Percentiles rank a stretch among this genome's conserved stretches.
Conservation (phyloP, 805 yeast genomes). For the Zygosaccharomyces rouxii region DNA sequence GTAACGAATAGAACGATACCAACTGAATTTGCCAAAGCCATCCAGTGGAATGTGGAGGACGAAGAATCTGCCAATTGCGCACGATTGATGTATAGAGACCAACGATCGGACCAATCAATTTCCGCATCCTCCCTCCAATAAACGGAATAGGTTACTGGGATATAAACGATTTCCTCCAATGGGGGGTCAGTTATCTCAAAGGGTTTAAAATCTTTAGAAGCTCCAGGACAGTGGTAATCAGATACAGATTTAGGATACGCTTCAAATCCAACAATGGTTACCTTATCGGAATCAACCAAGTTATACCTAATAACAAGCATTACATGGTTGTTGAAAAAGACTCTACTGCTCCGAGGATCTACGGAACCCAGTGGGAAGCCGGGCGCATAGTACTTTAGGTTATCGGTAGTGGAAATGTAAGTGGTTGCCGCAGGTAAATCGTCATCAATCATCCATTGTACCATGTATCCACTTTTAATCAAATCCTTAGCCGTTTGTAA, state of each 20-base stretch:
- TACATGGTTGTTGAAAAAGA: constrained; percentile 72
- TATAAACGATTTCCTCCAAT: constrained; percentile 35
- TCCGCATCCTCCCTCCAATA: constrained; percentile 81
- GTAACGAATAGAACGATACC: constrained; percentile 60
- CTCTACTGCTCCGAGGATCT: constrained; percentile 44
- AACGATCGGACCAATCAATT: constrained; percentile 61
- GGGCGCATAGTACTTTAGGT: constrained; percentile 69
- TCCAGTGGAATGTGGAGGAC: constrained; percentile 64
- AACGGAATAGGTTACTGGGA: constrained; percentile 81
- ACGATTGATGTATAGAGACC: constrained; percentile 65
- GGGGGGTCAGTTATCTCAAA: constrained; percentile 46
- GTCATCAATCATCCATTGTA: constrained; percentile 79
- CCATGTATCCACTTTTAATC: constrained; percentile 66
- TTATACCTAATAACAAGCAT: constrained; percentile 77
- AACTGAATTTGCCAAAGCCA: constrained; percentile 67
- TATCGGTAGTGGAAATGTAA: constrained; percentile 53
- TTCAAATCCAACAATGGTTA: constrained; percentile 82
- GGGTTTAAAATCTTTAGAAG: constrained; percentile 54
- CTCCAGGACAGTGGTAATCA: constrained; percentile 69
- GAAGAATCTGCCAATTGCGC: constrained; percentile 39
- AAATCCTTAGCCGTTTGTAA: constrained; percentile 54
- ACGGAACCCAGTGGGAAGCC: constrained; percentile 83
- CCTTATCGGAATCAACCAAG: constrained; percentile 40
- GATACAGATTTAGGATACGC: constrained; percentile 79
- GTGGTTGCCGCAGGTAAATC: constrained; percentile 83